A percentile compares a stretch with the other conserved stretches of the same genome.
Conservation (phyloP, 495 filamentous ascomycete genomes). For the Hyaloscypha finlandica region DNA sequence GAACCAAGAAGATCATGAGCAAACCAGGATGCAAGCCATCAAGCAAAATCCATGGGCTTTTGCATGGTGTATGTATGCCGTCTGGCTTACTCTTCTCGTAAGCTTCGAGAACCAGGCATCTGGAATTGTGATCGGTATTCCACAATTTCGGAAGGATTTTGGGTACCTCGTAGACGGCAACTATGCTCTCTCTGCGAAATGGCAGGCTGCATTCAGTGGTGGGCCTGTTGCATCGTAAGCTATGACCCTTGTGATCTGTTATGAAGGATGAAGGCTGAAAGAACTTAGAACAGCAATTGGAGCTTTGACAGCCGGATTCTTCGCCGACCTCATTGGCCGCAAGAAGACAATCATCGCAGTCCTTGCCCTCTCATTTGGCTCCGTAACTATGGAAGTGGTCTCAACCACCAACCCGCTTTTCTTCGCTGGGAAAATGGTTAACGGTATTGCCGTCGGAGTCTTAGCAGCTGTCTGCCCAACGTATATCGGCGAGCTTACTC, state of each 20-base stretch:
- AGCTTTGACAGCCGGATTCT: constrained; percentile 12
- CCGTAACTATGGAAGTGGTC: constrained; percentile 33
- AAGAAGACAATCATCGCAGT: constrained; percentile 20
- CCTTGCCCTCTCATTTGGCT: constrained; percentile 32
- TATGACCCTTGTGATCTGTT: neutral
- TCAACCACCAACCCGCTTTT: constrained; percentile 36
- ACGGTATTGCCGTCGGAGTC: constrained; percentile 35
- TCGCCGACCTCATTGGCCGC: constrained; percentile 27
- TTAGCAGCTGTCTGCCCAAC: constrained; percentile 32
- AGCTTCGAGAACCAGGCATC: constrained; percentile 39
- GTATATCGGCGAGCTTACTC: constrained; percentile 37
- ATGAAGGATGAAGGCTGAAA: neutral
- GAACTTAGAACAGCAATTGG: constrained; percentile 16
- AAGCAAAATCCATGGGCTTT: constrained; percentile 15
- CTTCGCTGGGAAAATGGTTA: constrained; percentile 38
- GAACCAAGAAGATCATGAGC: constrained; percentile 25
- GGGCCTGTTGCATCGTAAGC: constrained; percentile 24
- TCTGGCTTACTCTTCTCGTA: constrained; percentile 33
- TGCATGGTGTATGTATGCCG: constrained; percentile 29
- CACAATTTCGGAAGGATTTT: constrained; percentile 38
- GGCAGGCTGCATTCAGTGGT: constrained; percentile 38
- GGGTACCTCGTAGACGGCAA: constrained; percentile 30
- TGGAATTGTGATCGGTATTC: constrained; percentile 35
- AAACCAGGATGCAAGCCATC: constrained; percentile 13
- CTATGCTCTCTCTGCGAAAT: constrained; percentile 34